These are phyloP conservation scores for Canavalia gladiata DNA, from an alignment of 306 rosid genomes.

Conservation along the genomic window DNA sequence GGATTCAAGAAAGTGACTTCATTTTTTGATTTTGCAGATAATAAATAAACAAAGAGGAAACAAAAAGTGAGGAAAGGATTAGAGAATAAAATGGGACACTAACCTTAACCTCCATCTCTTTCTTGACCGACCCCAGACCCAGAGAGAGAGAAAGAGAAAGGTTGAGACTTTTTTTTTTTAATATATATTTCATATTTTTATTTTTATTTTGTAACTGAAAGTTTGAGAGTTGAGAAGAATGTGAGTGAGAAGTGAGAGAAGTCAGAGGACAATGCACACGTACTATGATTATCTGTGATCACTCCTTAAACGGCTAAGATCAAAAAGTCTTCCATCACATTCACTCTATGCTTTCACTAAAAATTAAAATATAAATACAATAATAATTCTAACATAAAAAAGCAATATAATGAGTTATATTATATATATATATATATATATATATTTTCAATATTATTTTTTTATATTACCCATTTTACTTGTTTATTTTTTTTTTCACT, in stretches of 20 bases:
- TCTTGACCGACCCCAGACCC: slow-evolving; percentile 36
- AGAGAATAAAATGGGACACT: slow-evolving; percentile 44
- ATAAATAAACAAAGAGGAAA: slow-evolving; percentile 13
- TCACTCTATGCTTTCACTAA: neutral
- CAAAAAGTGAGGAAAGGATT: neutral
- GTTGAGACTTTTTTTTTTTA: slow-evolving; percentile 9
- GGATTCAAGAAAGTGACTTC: slow-evolving; percentile 45
- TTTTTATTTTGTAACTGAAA: slow-evolving; percentile 28
- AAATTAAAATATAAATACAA: neutral
- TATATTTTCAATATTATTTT: too few species aligned
- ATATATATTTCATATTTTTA: neutral
- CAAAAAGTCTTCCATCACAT: neutral
- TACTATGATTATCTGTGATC: slow-evolving; percentile 30
- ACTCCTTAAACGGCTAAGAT: slow-evolving; percentile 6
- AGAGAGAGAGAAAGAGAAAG: slow-evolving; percentile 35
- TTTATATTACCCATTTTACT: too few species aligned
- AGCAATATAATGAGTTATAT: neutral
- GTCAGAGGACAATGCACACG: slow-evolving; percentile 31
- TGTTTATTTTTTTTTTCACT: too few species aligned
- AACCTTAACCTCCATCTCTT: slow-evolving; percentile 43
- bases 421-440: too few species aligned
- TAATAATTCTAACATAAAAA: neutral
- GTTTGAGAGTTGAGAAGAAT: slow-evolving; percentile 29
- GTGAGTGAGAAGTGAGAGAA: slow-evolving; percentile 36
- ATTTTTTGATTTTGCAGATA: slow-evolving; percentile 36